Base-by-base conservation (phyloP, 148 eudicot genomes). In the Chenopodium suecicum region DNA sequence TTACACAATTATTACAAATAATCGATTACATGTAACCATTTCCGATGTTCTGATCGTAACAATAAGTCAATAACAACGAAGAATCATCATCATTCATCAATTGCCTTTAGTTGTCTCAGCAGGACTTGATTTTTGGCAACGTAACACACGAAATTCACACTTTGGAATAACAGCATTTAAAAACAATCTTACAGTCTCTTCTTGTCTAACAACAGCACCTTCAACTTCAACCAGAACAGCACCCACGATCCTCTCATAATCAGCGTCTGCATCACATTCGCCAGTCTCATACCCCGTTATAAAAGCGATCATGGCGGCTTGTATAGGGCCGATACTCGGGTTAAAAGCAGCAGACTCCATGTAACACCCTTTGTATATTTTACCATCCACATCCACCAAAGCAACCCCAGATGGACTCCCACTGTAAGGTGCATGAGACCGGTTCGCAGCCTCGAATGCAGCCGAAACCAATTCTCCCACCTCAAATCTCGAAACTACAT, bases 311-410 rank as follows among this genome's bases (percentile, higher is more conserved):
- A 92, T 47, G 44, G 97, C 97, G 62, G 99, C 94, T 83, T 95
- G 99, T 0, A 88, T 94, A 11, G 99, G 99, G 65, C 91, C 90
- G 56, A 95, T 68, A 44, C 99, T 95, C 3, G 99, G 98, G 73
- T 95, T 95, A 83, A 90, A 92, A 0, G 98, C 97, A 0, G 98
- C 98, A n/a, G 98, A 95, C 73, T 95, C 98, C 84, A 84, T 87
- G 56, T 92, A 95, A 8, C 91, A 92, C 19, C 98, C 98, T 31
- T 67, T 89, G 29, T 84, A 93, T 19, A 95, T 63, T 41, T 79
- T 84, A 19, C 97, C 98, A 27, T 87, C 83, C 6, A 41, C 67
- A 76, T 92, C 97, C 82, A 91, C 71, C 78, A 92, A 72, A 4
- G 94, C 91, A 31, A 92, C 88, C 29, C 97, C 97, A 29, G 97